phyloP scores from a whole-genome alignment of 148 eudicot species.

The Rhododendron simsii region DNA sequence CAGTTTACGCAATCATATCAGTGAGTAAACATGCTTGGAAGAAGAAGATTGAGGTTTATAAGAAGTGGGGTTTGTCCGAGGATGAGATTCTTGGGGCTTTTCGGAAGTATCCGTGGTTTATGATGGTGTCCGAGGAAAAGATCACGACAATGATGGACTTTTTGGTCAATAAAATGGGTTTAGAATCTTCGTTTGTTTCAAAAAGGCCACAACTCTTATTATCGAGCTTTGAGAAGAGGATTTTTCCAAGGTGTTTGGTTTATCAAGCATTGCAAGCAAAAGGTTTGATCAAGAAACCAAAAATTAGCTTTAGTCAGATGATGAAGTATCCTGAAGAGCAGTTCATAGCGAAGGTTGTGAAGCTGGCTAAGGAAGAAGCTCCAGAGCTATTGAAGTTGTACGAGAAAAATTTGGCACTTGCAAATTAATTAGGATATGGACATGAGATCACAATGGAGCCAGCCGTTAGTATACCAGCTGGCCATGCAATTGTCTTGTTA shows the following conservation, averaged over 20 bases:
- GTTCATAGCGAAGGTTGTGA: background rate
- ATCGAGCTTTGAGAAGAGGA: slow-evolving; percentile 21
- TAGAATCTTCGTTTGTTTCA: background rate
- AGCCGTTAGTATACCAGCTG: background rate
- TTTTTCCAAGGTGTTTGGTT: slow-evolving; percentile 22
- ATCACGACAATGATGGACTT: slow-evolving; percentile 14
- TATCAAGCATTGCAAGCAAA: slow-evolving; percentile 13
- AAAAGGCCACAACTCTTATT: slow-evolving; percentile 1
- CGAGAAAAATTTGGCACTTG: background rate
- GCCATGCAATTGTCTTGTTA: background rate
- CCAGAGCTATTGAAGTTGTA: slow-evolving; percentile 18
- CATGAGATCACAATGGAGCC: background rate
- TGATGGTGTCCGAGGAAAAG: slow-evolving; percentile 15
- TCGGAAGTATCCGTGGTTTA: background rate
- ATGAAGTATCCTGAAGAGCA: background rate
- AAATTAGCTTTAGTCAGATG: background rate
- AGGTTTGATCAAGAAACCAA: slow-evolving; percentile 8
- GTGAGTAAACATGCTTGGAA: slow-evolving; percentile 2
- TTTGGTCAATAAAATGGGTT: slow-evolving; percentile 20
- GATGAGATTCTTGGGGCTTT: slow-evolving; percentile 16
- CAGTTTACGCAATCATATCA: background rate
- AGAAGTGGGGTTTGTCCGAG: slow-evolving; percentile 26
- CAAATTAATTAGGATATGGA: background rate
- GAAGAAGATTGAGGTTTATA: slow-evolving; percentile 15
- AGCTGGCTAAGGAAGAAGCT: slow-evolving; percentile 5